Conservation (phyloP, 495 filamentous ascomycete genomes). For the Baudoinia panamericana region DNA sequence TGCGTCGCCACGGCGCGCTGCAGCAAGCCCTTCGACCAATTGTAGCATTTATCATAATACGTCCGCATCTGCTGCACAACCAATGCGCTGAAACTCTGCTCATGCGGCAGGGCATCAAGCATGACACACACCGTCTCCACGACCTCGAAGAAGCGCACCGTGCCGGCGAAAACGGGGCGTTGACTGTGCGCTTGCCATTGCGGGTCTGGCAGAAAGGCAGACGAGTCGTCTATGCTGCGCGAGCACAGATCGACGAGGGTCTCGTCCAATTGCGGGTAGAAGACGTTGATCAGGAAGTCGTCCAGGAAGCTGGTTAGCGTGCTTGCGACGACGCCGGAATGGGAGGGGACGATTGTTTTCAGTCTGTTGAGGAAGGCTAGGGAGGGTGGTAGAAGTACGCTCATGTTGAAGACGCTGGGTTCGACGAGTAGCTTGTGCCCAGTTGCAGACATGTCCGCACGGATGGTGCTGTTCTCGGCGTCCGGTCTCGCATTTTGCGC, state of each 20-base stretch:
- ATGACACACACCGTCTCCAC: conserved; percentile 85
- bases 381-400: conserved; percentile 82
- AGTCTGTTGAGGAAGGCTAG: conserved; percentile 81
- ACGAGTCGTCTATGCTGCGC: conserved; percentile 63
- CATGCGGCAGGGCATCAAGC: conserved; percentile 88
- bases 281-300: conserved; percentile 96
- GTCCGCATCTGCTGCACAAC: conserved; percentile 79
- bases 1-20: conserved; percentile 28
- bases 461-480: too few relatives aligned
- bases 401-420: conserved; percentile 97
- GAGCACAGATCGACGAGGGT: conserved; percentile 81
- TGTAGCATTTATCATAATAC: conserved; percentile 82
- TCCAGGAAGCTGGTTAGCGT: conserved; percentile 92
- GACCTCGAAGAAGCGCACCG: conserved; percentile 71
- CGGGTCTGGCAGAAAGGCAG: conserved; percentile 79
- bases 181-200: conserved; percentile 65
- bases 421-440: conserved; percentile 82
- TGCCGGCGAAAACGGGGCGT: conserved; percentile 86
- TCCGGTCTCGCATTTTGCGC: conserved; percentile 14
- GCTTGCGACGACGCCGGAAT: conserved; percentile 54
- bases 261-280: conserved; percentile 91
- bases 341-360: conserved; percentile 70
- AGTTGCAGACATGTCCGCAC: conserved; percentile 35
- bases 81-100: conserved; percentile 84
- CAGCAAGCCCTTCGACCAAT: conserved; percentile 68